phyloP scores from a whole-genome alignment of 1,139 yeast species.

The Geotrichum fermentans region DNA sequence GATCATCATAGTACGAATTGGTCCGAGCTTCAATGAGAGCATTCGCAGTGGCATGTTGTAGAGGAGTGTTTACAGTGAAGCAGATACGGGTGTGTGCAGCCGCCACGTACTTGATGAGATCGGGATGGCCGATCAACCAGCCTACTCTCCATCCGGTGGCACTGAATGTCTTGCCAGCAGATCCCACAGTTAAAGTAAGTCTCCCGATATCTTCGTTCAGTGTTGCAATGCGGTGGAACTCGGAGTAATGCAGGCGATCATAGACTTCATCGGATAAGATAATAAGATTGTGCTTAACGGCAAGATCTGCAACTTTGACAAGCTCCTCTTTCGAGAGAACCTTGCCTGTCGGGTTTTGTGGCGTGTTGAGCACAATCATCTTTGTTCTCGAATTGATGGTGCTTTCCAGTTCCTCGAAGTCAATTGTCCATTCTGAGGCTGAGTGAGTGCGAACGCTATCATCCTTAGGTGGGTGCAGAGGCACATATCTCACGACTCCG shows the following conservation, averaged over 20 bases:
- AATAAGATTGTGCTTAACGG: slow-evolving; percentile 75
- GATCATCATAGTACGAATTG: slow-evolving; percentile 61
- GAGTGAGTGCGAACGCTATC: slow-evolving; percentile 58
- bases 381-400: slow-evolving; percentile 74
- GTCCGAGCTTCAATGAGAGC: slow-evolving; percentile 61
- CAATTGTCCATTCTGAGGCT: slow-evolving; percentile 83
- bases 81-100: slow-evolving; percentile 93
- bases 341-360: slow-evolving; percentile 95
- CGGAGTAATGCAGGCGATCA: slow-evolving; percentile 73
- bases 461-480: slow-evolving; percentile 76
- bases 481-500: slow-evolving; percentile 82
- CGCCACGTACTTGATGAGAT: slow-evolving; percentile 70
- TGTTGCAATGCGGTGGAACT: slow-evolving; percentile 80
- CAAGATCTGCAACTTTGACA: slow-evolving; percentile 66
- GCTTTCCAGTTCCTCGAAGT: slow-evolving; percentile 66
- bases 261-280: slow-evolving; percentile 92
- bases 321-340: slow-evolving; percentile 74
- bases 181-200: slow-evolving; percentile 84
- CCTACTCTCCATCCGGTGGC: slow-evolving; percentile 99
- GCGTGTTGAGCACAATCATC: slow-evolving; percentile 82
- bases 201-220: slow-evolving; percentile 71
- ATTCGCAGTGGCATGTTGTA: slow-evolving; percentile 85
- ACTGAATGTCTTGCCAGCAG: slow-evolving; percentile 95
- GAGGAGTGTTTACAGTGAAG: slow-evolving; percentile 82
- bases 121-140: slow-evolving; percentile 84